Evolutionary conservation across 805 yeast genomes (phyloP), one percentile per base, ranked within the genome.

Genomic region (Pichia sporocuriosa): DNA sequence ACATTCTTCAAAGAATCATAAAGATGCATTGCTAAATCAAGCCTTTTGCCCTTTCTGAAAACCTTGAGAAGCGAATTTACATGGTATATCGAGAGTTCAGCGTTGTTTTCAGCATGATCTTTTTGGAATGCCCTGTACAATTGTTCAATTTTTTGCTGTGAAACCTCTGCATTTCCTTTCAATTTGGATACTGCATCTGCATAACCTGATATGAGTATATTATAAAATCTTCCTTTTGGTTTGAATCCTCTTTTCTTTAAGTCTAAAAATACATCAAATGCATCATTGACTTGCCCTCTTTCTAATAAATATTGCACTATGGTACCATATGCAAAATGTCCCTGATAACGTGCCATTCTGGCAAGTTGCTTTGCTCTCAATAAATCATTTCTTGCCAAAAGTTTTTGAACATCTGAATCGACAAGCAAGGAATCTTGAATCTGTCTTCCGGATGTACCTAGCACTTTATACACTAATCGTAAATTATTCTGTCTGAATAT

Each of bases 161-260:
- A 58, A 4, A 72, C 47, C 20, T 44, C 50, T 9, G 48, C 41
- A 7, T 25, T 35, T 4, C 35, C 35, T 17, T 28, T 15, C 3
- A 15, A 22, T 17, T 42, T 47, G 5, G 36, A 22, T 19, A 39
- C 32, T 6, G 44, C 37, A 39, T 49, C 52, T 8, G 75, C 63
- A 43, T 70, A 62, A 0, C 74, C 77, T 29, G 66, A 58, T 38
- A 75, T 70, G 8, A 75, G 39, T 5, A 73, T 67, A 6, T 75
- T 73, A 36, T 68, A 54, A 2, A 75, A 62, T 25, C 68, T 65
- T 21, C 74, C 72, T 49, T 79, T 75, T 5, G 70, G 62, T 2
- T 72, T 70, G 11, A 78, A 68, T 1, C 72, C 73, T 79, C 84
- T 73, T 54, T 79, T 81, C 50, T 77, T 79, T 37, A 85, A 64